Evolutionary conservation across 169 alveolate species (phyloP).

Genomic region (Plasmodium reichenowi): DNA sequence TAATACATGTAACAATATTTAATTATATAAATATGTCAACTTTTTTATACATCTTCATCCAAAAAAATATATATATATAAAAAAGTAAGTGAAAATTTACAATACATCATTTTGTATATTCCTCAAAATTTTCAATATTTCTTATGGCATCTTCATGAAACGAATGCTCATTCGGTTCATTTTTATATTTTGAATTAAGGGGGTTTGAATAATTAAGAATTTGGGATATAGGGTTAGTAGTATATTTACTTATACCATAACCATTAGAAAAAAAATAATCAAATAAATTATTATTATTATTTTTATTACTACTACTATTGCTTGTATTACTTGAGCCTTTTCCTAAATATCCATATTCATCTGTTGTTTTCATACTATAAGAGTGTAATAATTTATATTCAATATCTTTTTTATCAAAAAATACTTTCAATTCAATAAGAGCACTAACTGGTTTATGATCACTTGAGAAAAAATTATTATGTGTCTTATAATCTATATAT

Average conservation of each 20-base stretch:
- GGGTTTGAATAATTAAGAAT: conserved; percentile 57
- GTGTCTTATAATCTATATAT: conserved; percentile 80
- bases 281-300: conserved; percentile 30
- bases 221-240: conserved; percentile 57
- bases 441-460: conserved; percentile 90
- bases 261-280: conserved; percentile 64
- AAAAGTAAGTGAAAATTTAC: too few species aligned
- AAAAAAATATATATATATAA: too few species aligned
- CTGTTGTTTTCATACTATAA: conserved; percentile 38
- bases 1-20: too few species aligned
- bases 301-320: conserved; percentile 62
- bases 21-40: too few species aligned
- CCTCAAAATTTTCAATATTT: conserved; percentile 23
- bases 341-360: conserved; percentile 15
- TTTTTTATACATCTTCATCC: too few species aligned
- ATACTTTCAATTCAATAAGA: conserved; percentile 76
- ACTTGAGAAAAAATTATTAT: conserved; percentile 82
- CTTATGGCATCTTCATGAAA: conserved; percentile 29
- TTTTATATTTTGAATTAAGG: conserved; percentile 19
- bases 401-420: conserved; percentile 72
- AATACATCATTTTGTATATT: conserved; percentile 16
- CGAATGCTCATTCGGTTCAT: conserved; percentile 29
- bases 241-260: conserved; percentile 58
- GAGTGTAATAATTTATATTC: conserved; percentile 48
- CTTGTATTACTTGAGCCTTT: conserved; percentile 68